Base-by-base conservation (phyloP, 768 basidiomycete genomes). In the Gloeostereum incarnatum region DNA sequence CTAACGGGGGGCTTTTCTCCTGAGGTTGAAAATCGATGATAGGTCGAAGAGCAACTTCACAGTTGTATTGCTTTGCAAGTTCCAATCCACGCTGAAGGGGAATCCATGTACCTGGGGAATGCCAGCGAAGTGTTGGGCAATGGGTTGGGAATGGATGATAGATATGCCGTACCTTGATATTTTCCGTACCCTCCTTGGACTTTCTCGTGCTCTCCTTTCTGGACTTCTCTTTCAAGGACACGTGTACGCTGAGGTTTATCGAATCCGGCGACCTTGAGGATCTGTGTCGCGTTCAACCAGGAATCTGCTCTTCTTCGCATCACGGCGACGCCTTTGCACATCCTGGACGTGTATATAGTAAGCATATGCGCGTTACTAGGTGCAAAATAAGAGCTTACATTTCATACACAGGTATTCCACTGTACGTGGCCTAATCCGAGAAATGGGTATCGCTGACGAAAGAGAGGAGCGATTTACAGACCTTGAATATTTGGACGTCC, bases 101-200 rank as follows among this genome's bases (percentile, higher is more conserved):
- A 45, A 99, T 92, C 96, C 96, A 99, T 17, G 96, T 99, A 10
- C 96, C 96, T 98, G 50, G 22, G 33, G 19, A 27, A 40, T 11
- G 19, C 20, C 17, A 39, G 29, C 16, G 33, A 19, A 8, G 13
- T 11, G 16, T 27, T 13, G 31, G 33, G 49, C 39, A 35, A 39
- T 19, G 26, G 23, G 20, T 16, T 42, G 31, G 45, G 41, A 38
- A 41, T 31, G n/a, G n/a, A n/a, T n/a, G n/a, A n/a, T n/a, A n/a
- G n/a, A n/a, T n/a, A n/a, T n/a, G 36, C 51, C 73, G 45, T 36
- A 93, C 96, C 96, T 71, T 99, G 96, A 56, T 98, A 98, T 62
- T 99, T 99, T 49, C 96, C 96, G 59, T 98, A 99, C 2, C 96
- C 96, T 17, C 96, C 96, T 59, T 99, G 96, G 0, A 99, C 93